A percentile compares a stretch with the other conserved stretches of the same genome.
Evolutionary conservation across 768 basidiomycete genomes (phyloP).

Genomic region (Infundibulicybe gibba): DNA sequence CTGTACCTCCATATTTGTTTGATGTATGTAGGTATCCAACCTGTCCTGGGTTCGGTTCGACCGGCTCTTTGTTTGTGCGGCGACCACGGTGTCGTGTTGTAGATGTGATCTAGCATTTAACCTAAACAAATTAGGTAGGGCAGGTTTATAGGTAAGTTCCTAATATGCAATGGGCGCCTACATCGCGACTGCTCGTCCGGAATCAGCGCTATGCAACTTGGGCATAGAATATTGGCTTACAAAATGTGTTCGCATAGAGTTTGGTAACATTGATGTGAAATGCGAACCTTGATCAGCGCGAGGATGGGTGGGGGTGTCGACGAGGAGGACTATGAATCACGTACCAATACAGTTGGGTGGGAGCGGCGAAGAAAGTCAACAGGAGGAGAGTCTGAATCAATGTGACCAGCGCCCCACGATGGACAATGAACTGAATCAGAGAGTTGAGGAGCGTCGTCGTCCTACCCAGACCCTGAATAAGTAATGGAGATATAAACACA

Average conservation of each 20-base stretch:
- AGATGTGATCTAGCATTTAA: background rate
- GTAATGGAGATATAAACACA: background rate
- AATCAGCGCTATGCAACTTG: background rate
- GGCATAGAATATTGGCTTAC: conserved; percentile 30
- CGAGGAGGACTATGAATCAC: background rate
- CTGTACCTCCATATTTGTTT: background rate
- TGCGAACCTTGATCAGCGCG: conserved; percentile 29
- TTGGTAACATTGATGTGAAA: conserved; percentile 46
- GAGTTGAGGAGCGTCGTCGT: conserved; percentile 35
- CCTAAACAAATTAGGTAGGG: background rate
- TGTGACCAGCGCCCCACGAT: conserved; percentile 41
- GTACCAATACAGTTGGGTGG: conserved; percentile 34
- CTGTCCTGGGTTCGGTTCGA: background rate
- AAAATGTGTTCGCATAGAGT: conserved; percentile 47
- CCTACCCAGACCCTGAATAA: conserved; percentile 15
- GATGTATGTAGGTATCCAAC: conserved; percentile 5
- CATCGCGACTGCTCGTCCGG: conserved; percentile 25
- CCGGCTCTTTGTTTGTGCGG: conserved; percentile 10
- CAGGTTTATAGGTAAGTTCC: too few species aligned
- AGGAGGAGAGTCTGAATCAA: conserved; percentile 36
- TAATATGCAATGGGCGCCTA: conserved; percentile 15
- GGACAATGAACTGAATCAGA: conserved; percentile 35
- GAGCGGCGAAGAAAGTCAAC: conserved; percentile 35
- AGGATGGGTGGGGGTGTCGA: background rate
- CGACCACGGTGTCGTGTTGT: conserved; percentile 18